Percentiles rank a stretch among this genome's conserved stretches.
These are phyloP conservation scores for Kodamaea laetipori DNA, from an alignment of 805 yeast genomes.

Conservation along the genomic window DNA sequence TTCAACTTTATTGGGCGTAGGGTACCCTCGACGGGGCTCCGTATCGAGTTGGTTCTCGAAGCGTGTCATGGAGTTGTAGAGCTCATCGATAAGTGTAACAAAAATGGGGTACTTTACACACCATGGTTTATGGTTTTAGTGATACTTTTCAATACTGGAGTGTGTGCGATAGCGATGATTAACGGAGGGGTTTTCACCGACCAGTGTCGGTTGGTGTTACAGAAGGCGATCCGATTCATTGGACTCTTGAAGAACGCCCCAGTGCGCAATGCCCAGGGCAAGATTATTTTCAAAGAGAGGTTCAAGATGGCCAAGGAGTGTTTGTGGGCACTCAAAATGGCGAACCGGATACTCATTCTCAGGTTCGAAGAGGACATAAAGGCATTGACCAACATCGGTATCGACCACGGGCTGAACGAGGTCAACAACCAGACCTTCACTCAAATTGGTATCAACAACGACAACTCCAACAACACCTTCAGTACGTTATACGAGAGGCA, in stretches of 20 bases:
- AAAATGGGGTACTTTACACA: slow-evolving; percentile 30
- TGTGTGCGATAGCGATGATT: slow-evolving; percentile 42
- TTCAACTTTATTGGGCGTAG: slow-evolving; percentile 38
- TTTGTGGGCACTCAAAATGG: slow-evolving; percentile 60
- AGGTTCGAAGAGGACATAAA: slow-evolving; percentile 45
- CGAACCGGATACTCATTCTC: slow-evolving; percentile 52
- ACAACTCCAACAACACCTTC: slow-evolving; percentile 16
- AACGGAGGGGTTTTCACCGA: slow-evolving; percentile 40
- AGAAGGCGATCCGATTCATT: slow-evolving; percentile 27
- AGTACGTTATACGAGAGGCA: slow-evolving; percentile 22
- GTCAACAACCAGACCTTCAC: slow-evolving; percentile 51
- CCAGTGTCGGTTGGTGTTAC: slow-evolving; percentile 27
- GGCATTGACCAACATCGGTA: slow-evolving; percentile 44
- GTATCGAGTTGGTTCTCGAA: slow-evolving; percentile 31
- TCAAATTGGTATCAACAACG: slow-evolving; percentile 42
- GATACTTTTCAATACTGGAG: slow-evolving; percentile 47
- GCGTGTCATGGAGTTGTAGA: slow-evolving; percentile 34
- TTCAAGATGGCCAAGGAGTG: slow-evolving; percentile 60
- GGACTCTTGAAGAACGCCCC: slow-evolving; percentile 29
- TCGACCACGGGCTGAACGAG: slow-evolving; percentile 54
- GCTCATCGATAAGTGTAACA: slow-evolving; percentile 30
- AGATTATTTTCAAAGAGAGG: slow-evolving; percentile 31
- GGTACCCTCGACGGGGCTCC: slow-evolving; percentile 32
- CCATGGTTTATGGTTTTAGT: slow-evolving; percentile 59
- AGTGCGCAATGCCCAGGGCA: slow-evolving; percentile 33